Percentiles rank a stretch among this genome's conserved stretches.
phyloP scores from a whole-genome alignment of 306 rosid genomes.

The Corylus avellana region DNA sequence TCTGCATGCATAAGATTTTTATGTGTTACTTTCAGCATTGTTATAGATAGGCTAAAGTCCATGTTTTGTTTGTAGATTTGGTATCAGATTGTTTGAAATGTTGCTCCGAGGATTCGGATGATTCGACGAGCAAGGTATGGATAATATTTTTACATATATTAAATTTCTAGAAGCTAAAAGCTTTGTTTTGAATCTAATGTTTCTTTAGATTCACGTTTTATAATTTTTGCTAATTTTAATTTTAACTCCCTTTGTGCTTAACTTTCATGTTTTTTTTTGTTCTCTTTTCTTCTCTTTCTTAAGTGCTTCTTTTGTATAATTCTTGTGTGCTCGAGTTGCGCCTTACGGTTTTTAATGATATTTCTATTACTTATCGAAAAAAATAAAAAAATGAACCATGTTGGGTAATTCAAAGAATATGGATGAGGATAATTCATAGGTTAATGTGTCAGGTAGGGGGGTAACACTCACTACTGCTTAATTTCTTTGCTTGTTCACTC shows the following conservation, averaged over 20 bases:
- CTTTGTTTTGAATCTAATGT: background rate
- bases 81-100: slow-evolving; percentile 79
- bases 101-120: slow-evolving; percentile 82
- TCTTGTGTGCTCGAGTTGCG: too few species aligned
- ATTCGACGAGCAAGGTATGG: slow-evolving; percentile 74
- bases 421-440: background rate
- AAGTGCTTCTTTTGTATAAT: too few species aligned
- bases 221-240: background rate
- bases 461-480: background rate
- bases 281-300: too few species aligned
- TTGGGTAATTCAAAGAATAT: background rate
- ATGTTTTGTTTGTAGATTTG: slow-evolving; percentile 58
- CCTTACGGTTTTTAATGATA: too few species aligned
- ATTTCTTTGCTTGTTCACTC: background rate
- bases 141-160: background rate
- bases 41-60: slow-evolving; percentile 8
- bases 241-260: background rate
- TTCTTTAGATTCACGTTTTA: background rate
- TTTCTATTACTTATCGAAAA: too few species aligned
- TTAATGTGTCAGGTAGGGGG: background rate
- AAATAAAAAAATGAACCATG: too few species aligned
- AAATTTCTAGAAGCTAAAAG: slow-evolving; percentile 6
- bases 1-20: background rate
- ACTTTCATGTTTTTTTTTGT: too few species aligned
- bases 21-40: slow-evolving; percentile 15